Percentiles rank a stretch among this genome's conserved stretches.
These are phyloP conservation scores for Xylaria sp. DNA, from an alignment of 2,329 filamentous ascomycete genomes.

Conservation along the genomic window DNA sequence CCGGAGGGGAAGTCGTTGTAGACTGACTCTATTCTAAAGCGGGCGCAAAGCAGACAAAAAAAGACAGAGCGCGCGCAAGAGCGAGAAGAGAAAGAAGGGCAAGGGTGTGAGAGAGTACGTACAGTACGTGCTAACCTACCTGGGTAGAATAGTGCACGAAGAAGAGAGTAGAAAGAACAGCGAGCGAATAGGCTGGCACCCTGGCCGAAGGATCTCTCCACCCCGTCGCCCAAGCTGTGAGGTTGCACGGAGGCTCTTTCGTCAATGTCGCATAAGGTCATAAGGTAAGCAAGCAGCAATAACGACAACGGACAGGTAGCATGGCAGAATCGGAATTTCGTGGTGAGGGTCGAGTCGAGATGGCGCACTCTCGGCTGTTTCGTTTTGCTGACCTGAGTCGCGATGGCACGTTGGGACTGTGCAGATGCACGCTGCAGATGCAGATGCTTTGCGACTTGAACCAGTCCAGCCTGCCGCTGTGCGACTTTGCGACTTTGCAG, in stretches of 20 bases:
- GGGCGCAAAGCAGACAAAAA: conserved; percentile 6
- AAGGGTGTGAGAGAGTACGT: conserved; percentile 12
- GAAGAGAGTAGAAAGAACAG: not conserved
- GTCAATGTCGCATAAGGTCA: conserved; percentile 35
- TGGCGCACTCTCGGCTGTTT: conserved; percentile 34
- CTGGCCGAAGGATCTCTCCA: conserved; percentile 24
- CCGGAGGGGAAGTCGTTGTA: conserved; percentile 2
- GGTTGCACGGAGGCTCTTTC: conserved; percentile 50
- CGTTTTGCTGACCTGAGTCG: conserved; percentile 26
- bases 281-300: conserved; percentile 18
- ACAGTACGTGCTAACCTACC: not conserved
- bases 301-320: conserved; percentile 25
- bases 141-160: not conserved
- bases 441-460: conserved; percentile 37
- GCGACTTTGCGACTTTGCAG: conserved; percentile 47
- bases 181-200: not conserved
- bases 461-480: conserved; percentile 53
- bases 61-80: not conserved
- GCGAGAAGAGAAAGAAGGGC: not conserved
- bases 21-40: not conserved
- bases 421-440: conserved; percentile 34
- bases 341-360: conserved; percentile 21
- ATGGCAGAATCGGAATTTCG: conserved; percentile 19
- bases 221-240: conserved; percentile 20
- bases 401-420: conserved; percentile 31